Evolutionary conservation across 2,329 filamentous ascomycete species (phyloP).

Genomic region (Cercospora citrullina): DNA sequence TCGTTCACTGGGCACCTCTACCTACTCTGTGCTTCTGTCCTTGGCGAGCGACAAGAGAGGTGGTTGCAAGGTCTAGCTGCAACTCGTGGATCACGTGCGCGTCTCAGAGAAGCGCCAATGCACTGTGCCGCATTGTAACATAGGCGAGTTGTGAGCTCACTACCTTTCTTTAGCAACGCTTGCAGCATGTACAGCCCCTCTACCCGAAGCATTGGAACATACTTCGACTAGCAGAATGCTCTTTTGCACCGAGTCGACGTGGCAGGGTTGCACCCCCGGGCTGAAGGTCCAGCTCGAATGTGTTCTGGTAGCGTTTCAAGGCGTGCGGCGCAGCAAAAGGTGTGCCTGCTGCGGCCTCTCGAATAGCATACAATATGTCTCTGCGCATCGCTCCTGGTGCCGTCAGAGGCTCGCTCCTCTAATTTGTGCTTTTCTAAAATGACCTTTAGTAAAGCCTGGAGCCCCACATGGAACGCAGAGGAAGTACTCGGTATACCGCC

Average conservation of each 20-base stretch:
- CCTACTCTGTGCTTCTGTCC: background rate
- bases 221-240: background rate
- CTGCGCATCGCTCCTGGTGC: background rate
- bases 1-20: background rate
- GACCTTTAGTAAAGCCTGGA: background rate
- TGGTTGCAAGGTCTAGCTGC: background rate
- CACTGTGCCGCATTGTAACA: slow-evolving; percentile 4
- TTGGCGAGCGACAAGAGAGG: background rate
- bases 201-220: background rate
- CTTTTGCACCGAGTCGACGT: background rate
- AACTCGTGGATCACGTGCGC: background rate
- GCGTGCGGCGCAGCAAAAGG: background rate
- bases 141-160: background rate
- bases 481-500: background rate
- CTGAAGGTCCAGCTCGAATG: background rate
- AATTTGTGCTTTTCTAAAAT: background rate
- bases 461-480: background rate
- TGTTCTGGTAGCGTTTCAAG: background rate
- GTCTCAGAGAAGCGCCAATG: slow-evolving; percentile 7
- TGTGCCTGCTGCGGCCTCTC: background rate
- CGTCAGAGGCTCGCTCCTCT: background rate
- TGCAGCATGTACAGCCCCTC: background rate
- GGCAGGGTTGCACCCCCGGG: background rate
- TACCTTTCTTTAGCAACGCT: background rate
- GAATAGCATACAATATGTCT: background rate